phyloP scores from a whole-genome alignment of 208 protist genomes.

The Acanthamoeba triangularis region DNA sequence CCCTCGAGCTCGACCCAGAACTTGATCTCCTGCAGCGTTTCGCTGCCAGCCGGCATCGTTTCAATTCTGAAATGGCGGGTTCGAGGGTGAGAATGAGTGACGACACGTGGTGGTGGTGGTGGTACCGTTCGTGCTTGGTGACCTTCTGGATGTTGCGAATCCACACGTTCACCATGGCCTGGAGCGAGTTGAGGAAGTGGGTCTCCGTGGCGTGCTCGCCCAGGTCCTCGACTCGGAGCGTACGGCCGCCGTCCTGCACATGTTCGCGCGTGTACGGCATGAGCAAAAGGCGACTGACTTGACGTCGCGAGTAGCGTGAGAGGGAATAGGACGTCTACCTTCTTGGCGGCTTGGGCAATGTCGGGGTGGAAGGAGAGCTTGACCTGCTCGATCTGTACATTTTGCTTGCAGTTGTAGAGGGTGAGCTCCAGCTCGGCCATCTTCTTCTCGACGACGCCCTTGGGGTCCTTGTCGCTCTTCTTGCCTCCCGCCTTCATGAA shows the following conservation, averaged over 20 bases:
- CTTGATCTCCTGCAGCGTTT: slow-evolving; percentile 88
- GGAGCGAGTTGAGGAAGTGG: slow-evolving; percentile 87
- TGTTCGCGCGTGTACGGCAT: background rate
- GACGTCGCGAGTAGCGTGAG: too few species aligned
- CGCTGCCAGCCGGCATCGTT: slow-evolving; percentile 18
- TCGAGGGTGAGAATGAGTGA: background rate
- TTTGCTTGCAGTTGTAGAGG: slow-evolving; percentile 90
- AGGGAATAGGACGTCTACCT: background rate
- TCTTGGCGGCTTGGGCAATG: slow-evolving; percentile 73
- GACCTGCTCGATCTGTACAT: slow-evolving; percentile 90
- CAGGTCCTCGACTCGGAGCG: slow-evolving; percentile 81
- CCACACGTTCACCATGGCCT: slow-evolving; percentile 87
- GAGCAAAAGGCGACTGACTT: background rate
- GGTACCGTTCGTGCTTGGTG: slow-evolving; percentile 86
- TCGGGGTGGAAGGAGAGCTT: slow-evolving; percentile 84
- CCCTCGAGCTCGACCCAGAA: slow-evolving; percentile 91
- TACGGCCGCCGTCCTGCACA: background rate
- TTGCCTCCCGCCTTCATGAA: slow-evolving; percentile 73
- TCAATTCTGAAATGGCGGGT: slow-evolving; percentile 57
- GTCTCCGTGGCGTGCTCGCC: slow-evolving; percentile 77
- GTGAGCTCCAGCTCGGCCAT: slow-evolving; percentile 90
- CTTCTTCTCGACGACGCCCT: slow-evolving; percentile 83
- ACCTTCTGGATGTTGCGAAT: slow-evolving; percentile 91
- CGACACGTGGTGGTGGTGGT: slow-evolving; percentile 1
- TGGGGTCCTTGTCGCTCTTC: slow-evolving; percentile 20